Evolutionary conservation across 257 asterid genomes (phyloP), one percentile per base, ranked within the genome.

Genomic region (Striga asiatica): DNA sequence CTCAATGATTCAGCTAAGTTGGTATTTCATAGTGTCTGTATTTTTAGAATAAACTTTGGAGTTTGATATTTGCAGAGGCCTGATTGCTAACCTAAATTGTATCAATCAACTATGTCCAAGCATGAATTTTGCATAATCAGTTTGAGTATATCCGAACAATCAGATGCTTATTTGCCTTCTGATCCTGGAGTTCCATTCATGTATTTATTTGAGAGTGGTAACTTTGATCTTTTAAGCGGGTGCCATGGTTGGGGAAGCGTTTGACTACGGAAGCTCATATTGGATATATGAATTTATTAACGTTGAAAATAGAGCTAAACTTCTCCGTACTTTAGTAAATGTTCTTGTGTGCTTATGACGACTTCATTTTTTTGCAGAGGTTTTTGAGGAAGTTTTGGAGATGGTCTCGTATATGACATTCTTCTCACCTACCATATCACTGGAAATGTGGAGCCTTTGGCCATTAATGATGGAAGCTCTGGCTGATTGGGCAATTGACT

Each of bases 371-470:
- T 71, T 28, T 83, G 74, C 95, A 92, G 99, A 92, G 88, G 99
- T 92, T 23, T 92, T 81, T 50, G 99, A 92, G 76, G 99, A 92
- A 77, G 94, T 92, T 60, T 64, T 92, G 83, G 99, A 92, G 92
- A 92, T 92, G 10, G 95, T 88, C 46, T 92, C 99, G 2, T 92
- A 92, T 70, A 88, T 88, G 97, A 88, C 99, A 31, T 92, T 92
- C 70, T 92, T 78, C 74, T 81, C 95, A 3, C 99, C 99, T 20
- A 81, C 85, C 51, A 82, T 92, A 67, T 88, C 99, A 63, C 60
- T 82, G 76, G 95, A 88, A 28, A 88, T 92, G 97, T 92, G 99
- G 99, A 81, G 88, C 69, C 95, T 92, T 22, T 92, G 99, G 99
- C 94, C 95, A 34, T 75, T 92, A 58, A 71, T 92, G 94, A 88